phyloP scores from a whole-genome alignment of 495 filamentous ascomycete genomes.

The Rostrohypoxylon terebratum region DNA sequence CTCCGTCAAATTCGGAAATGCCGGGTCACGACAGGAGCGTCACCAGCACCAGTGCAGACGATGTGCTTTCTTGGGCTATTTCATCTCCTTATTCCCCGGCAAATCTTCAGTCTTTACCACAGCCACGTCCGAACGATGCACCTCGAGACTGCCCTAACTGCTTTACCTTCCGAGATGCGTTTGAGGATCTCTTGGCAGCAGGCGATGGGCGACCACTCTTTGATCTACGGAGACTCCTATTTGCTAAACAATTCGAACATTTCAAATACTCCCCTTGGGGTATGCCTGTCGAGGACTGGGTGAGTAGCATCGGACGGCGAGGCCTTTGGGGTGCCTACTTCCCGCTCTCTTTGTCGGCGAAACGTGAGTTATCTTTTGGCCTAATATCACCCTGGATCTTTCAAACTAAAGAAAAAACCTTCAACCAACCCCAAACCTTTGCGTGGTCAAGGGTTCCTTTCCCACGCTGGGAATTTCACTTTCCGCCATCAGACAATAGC shows the following conservation, averaged over 20 bases:
- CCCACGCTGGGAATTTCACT: constrained; percentile 14
- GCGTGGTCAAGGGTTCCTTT: constrained; percentile 2
- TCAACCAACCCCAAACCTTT: constrained; percentile 6
- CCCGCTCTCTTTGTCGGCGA: constrained; percentile 18
- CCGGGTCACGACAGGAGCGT: background rate
- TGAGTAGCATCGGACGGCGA: constrained; percentile 13
- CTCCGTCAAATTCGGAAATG: constrained; percentile 1
- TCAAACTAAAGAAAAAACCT: constrained; percentile 6
- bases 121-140: constrained; percentile 46
- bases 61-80: constrained; percentile 40
- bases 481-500: background rate
- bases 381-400: constrained; percentile 5
- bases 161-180: constrained; percentile 57
- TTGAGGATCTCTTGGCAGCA: constrained; percentile 55
- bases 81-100: constrained; percentile 54
- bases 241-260: constrained; percentile 28
- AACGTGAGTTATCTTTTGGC: constrained; percentile 19
- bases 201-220: constrained; percentile 43
- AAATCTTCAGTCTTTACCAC: constrained; percentile 45
- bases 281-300: constrained; percentile 36
- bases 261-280: constrained; percentile 20
- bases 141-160: constrained; percentile 33
- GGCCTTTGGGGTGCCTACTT: constrained; percentile 47
- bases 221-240: constrained; percentile 9
- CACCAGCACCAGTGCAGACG: constrained; percentile 2